Base-by-base conservation (phyloP, 306 rosid species). In the Inga oerstediana region DNA sequence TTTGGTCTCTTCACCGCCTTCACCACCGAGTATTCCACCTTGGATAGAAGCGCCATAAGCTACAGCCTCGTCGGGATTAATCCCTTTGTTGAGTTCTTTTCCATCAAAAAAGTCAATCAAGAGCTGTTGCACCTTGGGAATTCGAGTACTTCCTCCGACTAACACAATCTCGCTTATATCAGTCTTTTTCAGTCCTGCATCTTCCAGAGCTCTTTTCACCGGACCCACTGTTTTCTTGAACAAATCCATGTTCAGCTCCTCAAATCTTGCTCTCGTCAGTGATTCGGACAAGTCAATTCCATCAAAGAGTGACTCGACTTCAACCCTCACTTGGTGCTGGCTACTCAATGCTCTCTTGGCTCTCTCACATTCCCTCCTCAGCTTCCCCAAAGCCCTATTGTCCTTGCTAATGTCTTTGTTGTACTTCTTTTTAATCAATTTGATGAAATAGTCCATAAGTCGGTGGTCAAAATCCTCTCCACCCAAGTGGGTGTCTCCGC, bases 381-480 rank as follows among this genome's bases (percentile, higher is more conserved):
- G 89, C 85, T 91, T 91, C 71, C 92, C 93, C 13, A 86, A 81
- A 43, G 91, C 93, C 77, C 75, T 84, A 59, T 88, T 79, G 30
- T 89, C 94, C 39, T 83, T 88, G 68, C 89, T 85, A 11, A 88
- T 87, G 52, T 89, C 92, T 30, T 88, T 89, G 80, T 67, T 78
- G 74, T 89, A 49, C 84, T 89, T 89, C 82, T 72, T 89, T 51
- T 88, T 88, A 6, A 91, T 89, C 87, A 89, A 44, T 76, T 86
- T 83, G 79, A 88, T 85, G 86, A 89, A 88, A 65, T 88, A 88
- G 62, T 88, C 90, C 91, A 91, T 89, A 7, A 91, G 84, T 37
- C 91, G 59, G 56, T 89, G 93, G 46, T 91, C 94, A 4, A 91
- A 91, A 58, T 91, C 94, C 89, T 89, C 92, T 8, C 92, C 94